Evolutionary conservation across 306 rosid species (phyloP).

Genomic region (Cajanus cajan): DNA sequence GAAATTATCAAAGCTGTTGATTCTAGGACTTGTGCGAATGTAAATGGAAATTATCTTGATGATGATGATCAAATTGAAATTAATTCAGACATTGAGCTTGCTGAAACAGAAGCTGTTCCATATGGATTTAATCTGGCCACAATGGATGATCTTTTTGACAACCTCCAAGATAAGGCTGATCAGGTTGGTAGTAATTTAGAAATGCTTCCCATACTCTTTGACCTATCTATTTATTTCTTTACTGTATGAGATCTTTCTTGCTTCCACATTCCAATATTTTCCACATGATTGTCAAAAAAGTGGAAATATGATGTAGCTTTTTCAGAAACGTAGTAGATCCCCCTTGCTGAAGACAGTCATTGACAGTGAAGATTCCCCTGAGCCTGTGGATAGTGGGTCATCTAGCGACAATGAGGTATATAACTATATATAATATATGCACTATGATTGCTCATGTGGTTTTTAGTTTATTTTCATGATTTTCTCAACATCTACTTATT

Average conservation of each 20-base stretch:
- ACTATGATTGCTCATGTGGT: slow-evolving; percentile 1
- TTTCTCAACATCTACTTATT: neutral
- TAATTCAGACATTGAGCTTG: slow-evolving; percentile 28
- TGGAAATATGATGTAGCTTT: slow-evolving; percentile 31
- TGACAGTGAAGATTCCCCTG: slow-evolving; percentile 62
- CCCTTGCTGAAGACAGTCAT: slow-evolving; percentile 30
- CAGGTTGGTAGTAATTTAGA: slow-evolving; percentile 39
- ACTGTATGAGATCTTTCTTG: neutral
- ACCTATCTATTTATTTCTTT: slow-evolving; percentile 3
- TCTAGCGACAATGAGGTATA: slow-evolving; percentile 61
- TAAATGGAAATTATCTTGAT: slow-evolving; percentile 43
- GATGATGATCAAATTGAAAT: slow-evolving; percentile 47
- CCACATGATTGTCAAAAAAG: slow-evolving; percentile 37
- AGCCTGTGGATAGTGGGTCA: slow-evolving; percentile 52
- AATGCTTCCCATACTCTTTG: slow-evolving; percentile 37
- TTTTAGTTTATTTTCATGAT: slow-evolving; percentile 13
- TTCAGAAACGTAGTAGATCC: slow-evolving; percentile 37
- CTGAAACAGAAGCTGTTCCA: slow-evolving; percentile 41
- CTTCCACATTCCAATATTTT: slow-evolving; percentile 33
- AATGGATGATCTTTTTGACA: slow-evolving; percentile 60
- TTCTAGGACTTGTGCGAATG: slow-evolving; percentile 29
- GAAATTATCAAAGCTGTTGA: slow-evolving; percentile 36
- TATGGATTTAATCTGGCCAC: slow-evolving; percentile 46
- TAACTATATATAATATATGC: neutral
- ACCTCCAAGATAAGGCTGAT: slow-evolving; percentile 55